These are phyloP conservation scores for Aspergillus indologenus DNA, from an alignment of 495 filamentous ascomycete genomes.

Conservation along the genomic window DNA sequence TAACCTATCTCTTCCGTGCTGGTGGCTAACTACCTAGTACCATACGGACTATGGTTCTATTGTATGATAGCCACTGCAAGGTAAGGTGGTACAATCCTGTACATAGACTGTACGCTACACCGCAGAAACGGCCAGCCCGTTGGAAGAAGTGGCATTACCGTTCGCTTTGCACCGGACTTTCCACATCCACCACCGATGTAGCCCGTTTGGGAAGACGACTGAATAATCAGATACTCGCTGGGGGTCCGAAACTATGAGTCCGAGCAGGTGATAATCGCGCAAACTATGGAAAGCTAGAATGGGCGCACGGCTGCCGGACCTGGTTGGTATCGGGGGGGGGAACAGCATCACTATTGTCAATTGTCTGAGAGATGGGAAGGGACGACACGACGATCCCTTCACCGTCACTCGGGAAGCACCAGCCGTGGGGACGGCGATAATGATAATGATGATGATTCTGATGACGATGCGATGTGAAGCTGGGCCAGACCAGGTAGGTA, in stretches of 20 bases:
- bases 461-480: not conserved
- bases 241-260: too few relatives aligned
- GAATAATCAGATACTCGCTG: not conserved
- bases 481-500: not conserved
- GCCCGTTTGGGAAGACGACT: not conserved
- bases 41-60: not conserved
- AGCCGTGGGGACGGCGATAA: not conserved
- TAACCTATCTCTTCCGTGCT: not conserved
- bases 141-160: not conserved
- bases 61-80: not conserved
- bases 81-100: not conserved
- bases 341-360: not conserved
- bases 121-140: not conserved
- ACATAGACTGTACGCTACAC: not conserved
- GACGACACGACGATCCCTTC: not conserved
- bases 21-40: too few relatives aligned
- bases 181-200: not conserved
- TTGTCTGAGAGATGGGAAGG: not conserved
- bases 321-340: not conserved
- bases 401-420: not conserved
- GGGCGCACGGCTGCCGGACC: too few relatives aligned
- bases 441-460: not conserved
- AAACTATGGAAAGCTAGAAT: not conserved
- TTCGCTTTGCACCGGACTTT: not conserved
- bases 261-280: not conserved